Evolutionary conservation across 2,329 filamentous ascomycete species (phyloP).

Genomic region (Diaporthe batatas): DNA sequence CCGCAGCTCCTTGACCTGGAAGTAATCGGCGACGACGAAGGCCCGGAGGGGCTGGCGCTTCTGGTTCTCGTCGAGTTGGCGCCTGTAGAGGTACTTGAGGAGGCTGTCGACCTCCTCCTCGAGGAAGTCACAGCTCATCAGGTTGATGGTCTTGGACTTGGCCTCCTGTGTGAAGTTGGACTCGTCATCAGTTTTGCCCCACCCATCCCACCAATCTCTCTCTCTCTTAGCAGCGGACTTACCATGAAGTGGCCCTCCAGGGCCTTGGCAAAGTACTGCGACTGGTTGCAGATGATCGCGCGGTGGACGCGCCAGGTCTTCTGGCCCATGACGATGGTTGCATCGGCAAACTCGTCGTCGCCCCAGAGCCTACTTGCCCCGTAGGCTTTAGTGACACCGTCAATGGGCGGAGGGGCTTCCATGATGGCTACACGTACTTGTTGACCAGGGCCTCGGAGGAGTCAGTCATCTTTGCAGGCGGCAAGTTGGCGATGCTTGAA

Average conservation of each 20-base stretch:
- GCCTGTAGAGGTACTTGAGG: slow-evolving; percentile 22
- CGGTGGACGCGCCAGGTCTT: slow-evolving; percentile 26
- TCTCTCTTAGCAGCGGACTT: rapidly evolving
- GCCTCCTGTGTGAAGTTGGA: not conserved
- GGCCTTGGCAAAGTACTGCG: slow-evolving; percentile 9
- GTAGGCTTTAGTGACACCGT: not conserved
- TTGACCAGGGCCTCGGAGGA: not conserved
- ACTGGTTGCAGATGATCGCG: slow-evolving; percentile 21
- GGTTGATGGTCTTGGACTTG: slow-evolving; percentile 22
- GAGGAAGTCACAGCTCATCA: not conserved
- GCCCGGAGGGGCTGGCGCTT: not conserved
- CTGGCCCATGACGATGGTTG: slow-evolving; percentile 20
- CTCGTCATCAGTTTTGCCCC: not conserved
- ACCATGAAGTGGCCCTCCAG: slow-evolving; percentile 12
- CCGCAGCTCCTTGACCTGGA: not conserved
- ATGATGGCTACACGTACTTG: not conserved
- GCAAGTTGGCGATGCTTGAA: not conserved
- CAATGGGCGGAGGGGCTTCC: rapidly evolving
- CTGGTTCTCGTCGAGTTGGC: not conserved
- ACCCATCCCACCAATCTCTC: too few relatives aligned
- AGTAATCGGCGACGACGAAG: slow-evolving; percentile 28
- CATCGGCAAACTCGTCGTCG: slow-evolving; percentile 4
- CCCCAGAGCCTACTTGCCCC: not conserved
- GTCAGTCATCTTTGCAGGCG: not conserved
- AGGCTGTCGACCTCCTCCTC: slow-evolving; percentile 1